A percentile compares a stretch with the other conserved stretches of the same genome.
These are phyloP conservation scores for Peribolospora baueri DNA, from an alignment of 768 basidiomycete genomes.

Conservation along the genomic window DNA sequence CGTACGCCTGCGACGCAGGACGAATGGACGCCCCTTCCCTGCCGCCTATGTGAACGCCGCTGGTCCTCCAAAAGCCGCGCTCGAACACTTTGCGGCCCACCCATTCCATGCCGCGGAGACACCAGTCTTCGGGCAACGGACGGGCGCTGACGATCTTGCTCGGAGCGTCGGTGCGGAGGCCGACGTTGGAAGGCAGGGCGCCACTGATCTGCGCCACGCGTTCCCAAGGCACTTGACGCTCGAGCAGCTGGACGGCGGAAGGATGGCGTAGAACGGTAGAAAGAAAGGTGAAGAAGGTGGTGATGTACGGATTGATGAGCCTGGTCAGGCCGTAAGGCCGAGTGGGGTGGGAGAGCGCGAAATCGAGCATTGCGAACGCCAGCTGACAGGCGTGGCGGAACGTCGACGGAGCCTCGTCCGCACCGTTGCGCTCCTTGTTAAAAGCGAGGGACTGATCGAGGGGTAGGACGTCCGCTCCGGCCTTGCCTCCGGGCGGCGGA, in stretches of 20 bases:
- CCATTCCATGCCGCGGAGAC: slow-evolving; percentile 89
- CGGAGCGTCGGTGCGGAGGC: slow-evolving; percentile 19
- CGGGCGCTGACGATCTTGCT: slow-evolving; percentile 38
- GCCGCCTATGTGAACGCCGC: slow-evolving; percentile 4
- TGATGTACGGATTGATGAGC: slow-evolving; percentile 62
- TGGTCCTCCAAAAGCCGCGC: slow-evolving; percentile 76
- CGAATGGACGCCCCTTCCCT: slow-evolving; percentile 28
- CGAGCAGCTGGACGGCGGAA: slow-evolving; percentile 36
- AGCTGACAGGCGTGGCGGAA: slow-evolving; percentile 57
- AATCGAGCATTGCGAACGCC: slow-evolving; percentile 48
- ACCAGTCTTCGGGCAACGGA: slow-evolving; percentile 82
- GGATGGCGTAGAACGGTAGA: slow-evolving; percentile 45
- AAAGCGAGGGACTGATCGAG: slow-evolving; percentile 3
- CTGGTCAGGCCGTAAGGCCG: slow-evolving; percentile 22
- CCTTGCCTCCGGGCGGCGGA: no score
- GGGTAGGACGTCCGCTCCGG: slow-evolving; percentile 5
- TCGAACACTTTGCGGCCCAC: slow-evolving; percentile 62
- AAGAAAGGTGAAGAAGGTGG: slow-evolving; percentile 68
- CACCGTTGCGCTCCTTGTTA: slow-evolving; percentile 5
- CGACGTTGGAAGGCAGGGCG: slow-evolving; percentile 9
- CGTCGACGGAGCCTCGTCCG: slow-evolving; percentile 32
- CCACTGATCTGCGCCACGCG: slow-evolving; percentile 39
- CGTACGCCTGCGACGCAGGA: slow-evolving; percentile 13
- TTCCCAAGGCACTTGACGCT: slow-evolving; percentile 64
- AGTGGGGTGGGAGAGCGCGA: slow-evolving; percentile 40